Percentiles rank a stretch among this genome's conserved stretches.
These are phyloP conservation scores for Cladorrhinum sp. DNA, from an alignment of 2,329 filamentous ascomycete genomes.

Conservation along the genomic window DNA sequence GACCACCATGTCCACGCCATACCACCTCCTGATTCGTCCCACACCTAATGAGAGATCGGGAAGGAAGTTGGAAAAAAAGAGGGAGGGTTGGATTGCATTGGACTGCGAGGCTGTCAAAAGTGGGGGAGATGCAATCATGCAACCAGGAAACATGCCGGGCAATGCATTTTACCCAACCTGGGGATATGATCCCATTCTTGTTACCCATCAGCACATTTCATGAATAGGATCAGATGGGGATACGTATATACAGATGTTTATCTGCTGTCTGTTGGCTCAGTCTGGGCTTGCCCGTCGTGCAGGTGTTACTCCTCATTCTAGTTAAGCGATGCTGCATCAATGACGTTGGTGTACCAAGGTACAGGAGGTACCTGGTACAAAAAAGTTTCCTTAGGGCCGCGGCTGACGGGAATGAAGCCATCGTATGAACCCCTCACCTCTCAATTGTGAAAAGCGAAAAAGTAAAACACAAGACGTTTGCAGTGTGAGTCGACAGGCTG, in stretches of 20 bases:
- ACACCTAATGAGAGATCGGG: background rate
- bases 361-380: background rate
- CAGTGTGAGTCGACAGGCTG: background rate
- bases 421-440: constrained; percentile 9
- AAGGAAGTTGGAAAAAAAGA: background rate
- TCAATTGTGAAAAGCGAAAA: background rate
- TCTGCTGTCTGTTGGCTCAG: background rate
- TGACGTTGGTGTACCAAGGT: constrained; percentile 22
- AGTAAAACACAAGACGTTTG: background rate
- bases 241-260: background rate
- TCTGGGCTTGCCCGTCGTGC: background rate
- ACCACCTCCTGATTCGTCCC: background rate
- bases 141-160: background rate
- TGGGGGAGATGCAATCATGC: too few species aligned
- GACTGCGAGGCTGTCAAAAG: too few species aligned
- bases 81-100: background rate
- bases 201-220: constrained; percentile 1
- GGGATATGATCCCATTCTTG: background rate
- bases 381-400: background rate
- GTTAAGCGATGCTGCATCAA: constrained; percentile 25
- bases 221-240: background rate
- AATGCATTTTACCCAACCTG: too few species aligned
- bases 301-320: constrained; percentile 2
- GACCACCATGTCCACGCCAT: background rate
- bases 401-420: constrained; percentile 13